A percentile compares a stretch with the other conserved stretches of the same genome.
Evolutionary conservation across 1,139 yeast genomes (phyloP).

Genomic region (Hyphopichia wangnamkhiaoensis): DNA sequence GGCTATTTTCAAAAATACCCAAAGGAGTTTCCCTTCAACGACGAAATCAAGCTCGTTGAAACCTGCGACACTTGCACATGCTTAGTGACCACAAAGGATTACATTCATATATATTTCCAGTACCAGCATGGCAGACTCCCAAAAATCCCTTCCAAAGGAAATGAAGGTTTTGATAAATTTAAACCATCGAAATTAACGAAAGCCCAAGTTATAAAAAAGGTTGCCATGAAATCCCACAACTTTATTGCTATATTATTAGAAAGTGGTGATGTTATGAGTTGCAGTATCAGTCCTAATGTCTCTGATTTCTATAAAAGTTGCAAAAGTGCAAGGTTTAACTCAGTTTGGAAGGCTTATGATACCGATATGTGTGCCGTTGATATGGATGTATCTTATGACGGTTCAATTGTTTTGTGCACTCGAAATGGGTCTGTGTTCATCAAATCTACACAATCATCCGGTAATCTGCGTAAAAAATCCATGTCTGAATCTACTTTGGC

Average conservation of each 20-base stretch:
- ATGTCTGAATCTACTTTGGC: constrained; percentile 31
- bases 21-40: constrained; percentile 43
- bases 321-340: constrained; percentile 35
- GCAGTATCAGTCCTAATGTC: constrained; percentile 20
- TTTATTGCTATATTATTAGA: constrained; percentile 47
- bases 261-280: constrained; percentile 52
- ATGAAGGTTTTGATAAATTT: constrained; percentile 52
- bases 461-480: constrained; percentile 31
- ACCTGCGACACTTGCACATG: constrained; percentile 76
- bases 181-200: constrained; percentile 52
- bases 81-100: constrained; percentile 59
- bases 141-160: constrained; percentile 33
- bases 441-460: constrained; percentile 20
- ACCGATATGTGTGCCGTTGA: constrained; percentile 54
- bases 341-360: constrained; percentile 58
- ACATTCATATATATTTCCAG: constrained; percentile 62
- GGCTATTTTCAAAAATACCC: constrained; percentile 46
- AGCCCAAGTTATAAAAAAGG: constrained; percentile 33
- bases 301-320: constrained; percentile 24
- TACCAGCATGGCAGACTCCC: constrained; percentile 57
- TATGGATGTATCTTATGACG: constrained; percentile 68
- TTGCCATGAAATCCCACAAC: constrained; percentile 35
- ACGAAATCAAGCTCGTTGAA: constrained; percentile 56
- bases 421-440: constrained; percentile 64
- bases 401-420: constrained; percentile 68